Evolutionary conservation across 2,329 filamentous ascomycete species (phyloP).

Genomic region (Drechmeria coniospora): DNA sequence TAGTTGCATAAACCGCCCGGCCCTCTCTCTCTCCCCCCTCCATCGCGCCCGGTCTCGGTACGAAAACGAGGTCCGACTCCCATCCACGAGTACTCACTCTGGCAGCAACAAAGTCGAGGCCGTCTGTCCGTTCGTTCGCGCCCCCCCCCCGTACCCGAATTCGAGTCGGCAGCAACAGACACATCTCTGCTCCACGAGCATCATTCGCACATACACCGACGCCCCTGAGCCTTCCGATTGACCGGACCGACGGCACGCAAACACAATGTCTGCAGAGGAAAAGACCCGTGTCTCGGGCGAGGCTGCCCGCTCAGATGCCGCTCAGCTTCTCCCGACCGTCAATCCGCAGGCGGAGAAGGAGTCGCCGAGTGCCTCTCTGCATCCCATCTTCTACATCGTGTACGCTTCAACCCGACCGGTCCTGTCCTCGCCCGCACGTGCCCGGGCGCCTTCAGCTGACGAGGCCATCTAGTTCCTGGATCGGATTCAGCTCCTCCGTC

Average conservation of each 20-base stretch:
- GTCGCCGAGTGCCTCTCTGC: slow-evolving; percentile 48
- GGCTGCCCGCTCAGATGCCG: slow-evolving; percentile 40
- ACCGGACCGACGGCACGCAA: neutral
- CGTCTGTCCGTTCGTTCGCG: slow-evolving; percentile 25
- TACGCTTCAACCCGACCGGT: slow-evolving; percentile 18
- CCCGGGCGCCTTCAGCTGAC: too few relatives aligned
- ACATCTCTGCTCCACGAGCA: slow-evolving; percentile 14
- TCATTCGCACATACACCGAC: too few relatives aligned
- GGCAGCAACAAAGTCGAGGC: slow-evolving; percentile 13
- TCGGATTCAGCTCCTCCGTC: slow-evolving; percentile 78
- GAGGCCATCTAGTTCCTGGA: slow-evolving; percentile 58
- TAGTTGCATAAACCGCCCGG: too few relatives aligned
- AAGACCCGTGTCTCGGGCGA: slow-evolving; percentile 78
- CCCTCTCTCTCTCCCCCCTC: too few relatives aligned
- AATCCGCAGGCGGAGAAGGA: slow-evolving; percentile 64
- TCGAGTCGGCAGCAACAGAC: too few relatives aligned
- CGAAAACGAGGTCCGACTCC: too few relatives aligned
- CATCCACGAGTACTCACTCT: too few relatives aligned
- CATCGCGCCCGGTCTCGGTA: too few relatives aligned
- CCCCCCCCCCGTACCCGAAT: too few relatives aligned
- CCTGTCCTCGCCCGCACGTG: neutral
- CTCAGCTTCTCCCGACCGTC: slow-evolving; percentile 61
- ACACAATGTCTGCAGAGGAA: slow-evolving; percentile 31
- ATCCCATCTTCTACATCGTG: slow-evolving; percentile 76
- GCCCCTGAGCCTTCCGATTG: too few relatives aligned